Conservation (phyloP, 306 rosid genomes). For the Argentina anserina region DNA sequence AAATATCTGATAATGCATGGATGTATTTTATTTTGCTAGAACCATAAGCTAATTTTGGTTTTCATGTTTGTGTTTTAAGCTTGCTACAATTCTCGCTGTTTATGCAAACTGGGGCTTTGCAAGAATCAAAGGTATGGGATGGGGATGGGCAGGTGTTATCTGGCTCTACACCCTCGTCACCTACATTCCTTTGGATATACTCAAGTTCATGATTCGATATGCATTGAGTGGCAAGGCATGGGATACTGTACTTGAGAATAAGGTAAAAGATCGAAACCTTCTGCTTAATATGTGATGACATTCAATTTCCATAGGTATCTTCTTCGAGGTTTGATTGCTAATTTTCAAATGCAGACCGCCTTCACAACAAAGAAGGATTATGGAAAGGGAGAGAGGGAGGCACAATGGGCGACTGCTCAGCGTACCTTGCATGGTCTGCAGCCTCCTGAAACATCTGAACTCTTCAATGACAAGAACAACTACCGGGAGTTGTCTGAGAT, state of each 20-base stretch:
- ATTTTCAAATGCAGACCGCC: constrained; percentile 43
- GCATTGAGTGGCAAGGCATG: constrained; percentile 85
- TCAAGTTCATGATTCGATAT: constrained; percentile 63
- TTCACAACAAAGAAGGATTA: constrained; percentile 80
- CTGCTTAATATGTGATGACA: not conserved
- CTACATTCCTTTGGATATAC: constrained; percentile 70
- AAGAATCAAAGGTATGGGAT: constrained; percentile 61
- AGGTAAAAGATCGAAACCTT: constrained; percentile 30
- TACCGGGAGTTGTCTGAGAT: constrained; percentile 66
- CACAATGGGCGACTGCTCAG: constrained; percentile 91
- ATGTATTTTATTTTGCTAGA: not conserved
- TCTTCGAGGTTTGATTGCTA: not conserved
- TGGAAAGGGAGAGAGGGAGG: constrained; percentile 81
- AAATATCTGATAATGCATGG: not conserved
- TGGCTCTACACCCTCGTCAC: constrained; percentile 72
- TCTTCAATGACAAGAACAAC: constrained; percentile 46
- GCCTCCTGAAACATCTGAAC: constrained; percentile 48
- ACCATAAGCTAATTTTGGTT: not conserved
- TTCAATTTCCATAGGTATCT: not conserved
- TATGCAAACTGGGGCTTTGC: constrained; percentile 81
- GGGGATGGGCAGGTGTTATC: constrained; percentile 94
- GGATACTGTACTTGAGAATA: constrained; percentile 58
- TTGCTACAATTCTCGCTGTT: constrained; percentile 76
- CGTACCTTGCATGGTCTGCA: constrained; percentile 80
- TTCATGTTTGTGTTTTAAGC: constrained; percentile 23